These are phyloP conservation scores for Podospora pseudopauciseta DNA, from an alignment of 495 filamentous ascomycete species.

Conservation along the genomic window DNA sequence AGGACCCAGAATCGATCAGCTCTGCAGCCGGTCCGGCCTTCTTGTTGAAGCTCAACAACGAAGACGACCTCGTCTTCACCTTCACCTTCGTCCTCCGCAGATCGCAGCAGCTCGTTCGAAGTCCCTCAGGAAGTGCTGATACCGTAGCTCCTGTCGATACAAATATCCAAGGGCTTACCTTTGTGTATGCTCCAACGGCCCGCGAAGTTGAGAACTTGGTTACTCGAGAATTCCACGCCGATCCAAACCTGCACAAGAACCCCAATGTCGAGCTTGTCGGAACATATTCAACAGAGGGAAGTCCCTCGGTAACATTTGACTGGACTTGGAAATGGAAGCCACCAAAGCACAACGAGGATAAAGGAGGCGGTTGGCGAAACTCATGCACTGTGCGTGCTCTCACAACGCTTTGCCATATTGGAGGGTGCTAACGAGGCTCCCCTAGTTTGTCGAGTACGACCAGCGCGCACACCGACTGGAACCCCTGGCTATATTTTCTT, in stretches of 20 bases:
- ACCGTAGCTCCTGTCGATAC: conserved; percentile 63
- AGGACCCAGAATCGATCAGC: conserved; percentile 75
- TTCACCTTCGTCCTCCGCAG: conserved; percentile 89
- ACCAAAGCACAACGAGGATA: conserved; percentile 76
- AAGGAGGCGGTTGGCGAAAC: conserved; percentile 89
- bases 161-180: conserved; percentile 82
- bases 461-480: conserved; percentile 84
- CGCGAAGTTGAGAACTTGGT: conserved; percentile 90
- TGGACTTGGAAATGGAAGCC: conserved; percentile 98
- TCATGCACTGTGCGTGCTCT: conserved; percentile 68
- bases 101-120: conserved; percentile 44
- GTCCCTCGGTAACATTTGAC: conserved; percentile 79
- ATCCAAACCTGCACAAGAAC: conserved; percentile 96
- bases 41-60: conserved; percentile 80
- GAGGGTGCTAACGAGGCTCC: conserved; percentile 25
- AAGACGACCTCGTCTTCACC: conserved; percentile 85
- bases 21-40: conserved; percentile 61
- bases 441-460: conserved; percentile 89
- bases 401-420: neutral
- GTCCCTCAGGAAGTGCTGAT: conserved; percentile 9
- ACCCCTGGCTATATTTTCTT: conserved; percentile 85
- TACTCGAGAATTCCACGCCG: conserved; percentile 91
- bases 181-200: conserved; percentile 78
- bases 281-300: conserved; percentile 77
- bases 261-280: conserved; percentile 90